Evolutionary conservation across 2,329 filamentous ascomycete species (phyloP).

Genomic region (Lasiodiplodia gonubiensis): DNA sequence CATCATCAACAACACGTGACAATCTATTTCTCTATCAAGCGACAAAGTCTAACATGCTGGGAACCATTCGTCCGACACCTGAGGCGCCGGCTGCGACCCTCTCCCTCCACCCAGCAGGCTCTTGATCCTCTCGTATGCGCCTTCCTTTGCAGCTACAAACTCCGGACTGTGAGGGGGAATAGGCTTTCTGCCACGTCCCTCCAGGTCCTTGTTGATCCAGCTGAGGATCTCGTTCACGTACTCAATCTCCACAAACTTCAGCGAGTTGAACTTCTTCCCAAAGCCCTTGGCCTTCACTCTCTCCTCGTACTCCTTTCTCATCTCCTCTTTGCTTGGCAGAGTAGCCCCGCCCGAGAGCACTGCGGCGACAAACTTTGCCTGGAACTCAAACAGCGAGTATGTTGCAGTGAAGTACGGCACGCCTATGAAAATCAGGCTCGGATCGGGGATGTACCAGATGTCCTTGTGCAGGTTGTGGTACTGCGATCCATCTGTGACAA

Average conservation of each 20-base stretch:
- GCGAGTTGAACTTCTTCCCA: constrained; percentile 53
- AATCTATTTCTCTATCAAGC: neutral
- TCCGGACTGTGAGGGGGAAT: constrained; percentile 44
- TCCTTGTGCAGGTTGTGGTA: constrained; percentile 72
- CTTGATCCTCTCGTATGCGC: constrained; percentile 42
- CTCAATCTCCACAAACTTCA: constrained; percentile 47
- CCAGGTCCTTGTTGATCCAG: constrained; percentile 46
- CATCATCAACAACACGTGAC: neutral
- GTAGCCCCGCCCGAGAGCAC: constrained; percentile 59
- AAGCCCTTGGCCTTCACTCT: constrained; percentile 46
- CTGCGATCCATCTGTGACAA: constrained; percentile 69
- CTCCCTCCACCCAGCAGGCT: constrained; percentile 35
- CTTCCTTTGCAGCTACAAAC: constrained; percentile 45
- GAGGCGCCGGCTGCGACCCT: constrained; percentile 17
- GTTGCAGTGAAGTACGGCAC: constrained; percentile 70
- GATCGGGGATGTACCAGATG: constrained; percentile 73
- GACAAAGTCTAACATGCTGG: neutral
- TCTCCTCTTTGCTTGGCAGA: constrained; percentile 54
- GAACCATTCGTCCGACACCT: constrained; percentile 37
- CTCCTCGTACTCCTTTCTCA: constrained; percentile 50
- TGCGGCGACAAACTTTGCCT: constrained; percentile 66
- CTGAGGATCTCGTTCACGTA: constrained; percentile 49
- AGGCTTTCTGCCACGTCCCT: constrained; percentile 30
- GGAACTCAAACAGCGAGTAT: constrained; percentile 73
- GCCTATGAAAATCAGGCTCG: constrained; percentile 67